A percentile compares a stretch with the other conserved stretches of the same genome.
Evolutionary conservation across 2,329 filamentous ascomycete species (phyloP).

Genomic region (Fusarium tanahbumbuense): DNA sequence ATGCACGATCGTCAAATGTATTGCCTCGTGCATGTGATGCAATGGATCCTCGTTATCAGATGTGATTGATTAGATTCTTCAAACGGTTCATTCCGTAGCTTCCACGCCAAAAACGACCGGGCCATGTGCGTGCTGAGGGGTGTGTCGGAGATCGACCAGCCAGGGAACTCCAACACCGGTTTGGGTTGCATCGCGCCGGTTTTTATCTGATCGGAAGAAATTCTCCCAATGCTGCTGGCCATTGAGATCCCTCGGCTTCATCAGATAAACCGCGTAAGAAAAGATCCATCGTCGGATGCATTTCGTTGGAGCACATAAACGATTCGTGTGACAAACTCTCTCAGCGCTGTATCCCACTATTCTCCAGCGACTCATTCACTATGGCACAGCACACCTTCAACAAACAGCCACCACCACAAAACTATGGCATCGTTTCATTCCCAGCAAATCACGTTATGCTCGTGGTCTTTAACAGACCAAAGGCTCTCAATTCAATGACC

Average conservation of each 20-base stretch:
- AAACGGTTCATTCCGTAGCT: constrained; percentile 38
- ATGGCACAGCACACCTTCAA: constrained; percentile 38
- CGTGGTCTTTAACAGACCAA: constrained; percentile 42
- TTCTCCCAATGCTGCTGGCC: neutral
- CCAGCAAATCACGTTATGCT: constrained; percentile 43
- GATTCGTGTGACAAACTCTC: neutral
- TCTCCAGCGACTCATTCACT: neutral
- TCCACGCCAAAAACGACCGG: constrained; percentile 20
- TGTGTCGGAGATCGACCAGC: neutral
- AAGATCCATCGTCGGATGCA: constrained; percentile 1
- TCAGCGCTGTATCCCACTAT: neutral
- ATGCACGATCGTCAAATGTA: constrained; percentile 23
- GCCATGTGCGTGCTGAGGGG: constrained; percentile 8
- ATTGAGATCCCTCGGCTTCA: constrained; percentile 26
- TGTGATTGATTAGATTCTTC: constrained; percentile 44
- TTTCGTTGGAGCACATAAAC: constrained; percentile 16
- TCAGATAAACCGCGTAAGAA: constrained; percentile 30
- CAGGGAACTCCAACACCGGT: constrained; percentile 21
- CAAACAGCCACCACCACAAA: constrained; percentile 34
- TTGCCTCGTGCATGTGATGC: constrained; percentile 22
- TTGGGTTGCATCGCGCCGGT: constrained; percentile 20
- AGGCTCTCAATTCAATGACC: constrained; percentile 43
- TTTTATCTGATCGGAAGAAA: constrained; percentile 32
- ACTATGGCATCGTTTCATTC: constrained; percentile 42
- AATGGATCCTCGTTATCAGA: constrained; percentile 29